Percentiles rank a stretch among this genome's conserved stretches.
phyloP scores from a whole-genome alignment of 106 monocot genomes.

The Apostasia shenzhenica region DNA sequence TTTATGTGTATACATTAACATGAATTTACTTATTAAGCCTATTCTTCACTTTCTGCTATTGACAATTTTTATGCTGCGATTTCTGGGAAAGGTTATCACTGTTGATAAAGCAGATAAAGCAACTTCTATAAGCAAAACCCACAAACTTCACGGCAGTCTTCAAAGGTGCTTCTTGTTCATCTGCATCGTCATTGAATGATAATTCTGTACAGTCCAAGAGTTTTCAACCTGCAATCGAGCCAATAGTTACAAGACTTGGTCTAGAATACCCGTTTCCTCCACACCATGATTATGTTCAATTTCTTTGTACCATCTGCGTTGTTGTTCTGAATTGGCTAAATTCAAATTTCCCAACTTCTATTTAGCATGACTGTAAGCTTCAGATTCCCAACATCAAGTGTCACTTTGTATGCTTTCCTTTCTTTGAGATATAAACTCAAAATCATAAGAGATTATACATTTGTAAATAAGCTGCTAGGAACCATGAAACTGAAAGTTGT shows the following conservation, averaged over 20 bases:
- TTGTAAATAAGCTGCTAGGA: too few species aligned
- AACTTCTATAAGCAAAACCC: conserved; percentile 16
- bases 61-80: conserved; percentile 44
- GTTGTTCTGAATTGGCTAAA: too few species aligned
- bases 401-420: too few species aligned
- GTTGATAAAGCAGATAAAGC: conserved; percentile 52
- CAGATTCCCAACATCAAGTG: too few species aligned
- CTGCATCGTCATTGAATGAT: conserved; percentile 14
- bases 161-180: conserved; percentile 9
- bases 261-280: conserved; percentile 96
- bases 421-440: too few species aligned
- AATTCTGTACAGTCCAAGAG: conserved; percentile 17
- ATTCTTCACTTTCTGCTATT: background rate
- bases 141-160: conserved; percentile 13
- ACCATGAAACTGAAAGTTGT: too few species aligned
- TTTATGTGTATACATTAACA: too few species aligned
- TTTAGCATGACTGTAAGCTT: too few species aligned
- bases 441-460: too few species aligned
- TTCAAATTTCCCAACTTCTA: too few species aligned
- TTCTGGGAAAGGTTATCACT: conserved; percentile 71
- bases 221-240: conserved; percentile 26
- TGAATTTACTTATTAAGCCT: background rate
- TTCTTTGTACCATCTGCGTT: too few species aligned
- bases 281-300: conserved; percentile 78
- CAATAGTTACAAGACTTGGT: conserved; percentile 80